A percentile compares a stretch with the other conserved stretches of the same genome.
Evolutionary conservation across 768 basidiomycete species (phyloP).

Genomic region (Rhizopogon vulgaris): DNA sequence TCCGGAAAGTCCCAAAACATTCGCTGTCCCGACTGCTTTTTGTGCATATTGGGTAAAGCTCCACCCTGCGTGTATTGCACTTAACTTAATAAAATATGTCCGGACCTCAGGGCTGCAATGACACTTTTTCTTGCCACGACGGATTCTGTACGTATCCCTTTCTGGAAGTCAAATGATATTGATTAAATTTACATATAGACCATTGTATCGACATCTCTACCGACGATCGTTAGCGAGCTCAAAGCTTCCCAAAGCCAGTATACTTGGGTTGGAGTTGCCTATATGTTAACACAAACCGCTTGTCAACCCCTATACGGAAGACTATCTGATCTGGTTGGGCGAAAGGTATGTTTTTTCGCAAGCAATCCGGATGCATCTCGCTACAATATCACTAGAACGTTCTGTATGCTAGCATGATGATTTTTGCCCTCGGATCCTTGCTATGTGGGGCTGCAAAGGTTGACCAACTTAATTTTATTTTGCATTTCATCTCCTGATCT

Average conservation of each 20-base stretch:
- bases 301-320: constrained; percentile 80
- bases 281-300: constrained; percentile 82
- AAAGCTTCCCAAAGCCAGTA: constrained; percentile 65
- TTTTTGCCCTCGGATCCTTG: constrained; percentile 75
- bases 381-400: constrained; percentile 40
- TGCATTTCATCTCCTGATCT: constrained; percentile 12
- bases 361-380: background rate
- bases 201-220: constrained; percentile 79
- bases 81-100: constrained; percentile 7
- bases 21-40: constrained; percentile 54
- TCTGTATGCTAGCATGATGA: constrained; percentile 63
- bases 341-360: constrained; percentile 48
- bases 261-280: constrained; percentile 81
- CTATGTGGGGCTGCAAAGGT: constrained; percentile 75
- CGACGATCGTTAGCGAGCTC: constrained; percentile 71
- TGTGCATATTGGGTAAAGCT: constrained; percentile 61
- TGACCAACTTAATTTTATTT: constrained; percentile 12
- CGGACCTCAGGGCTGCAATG: constrained; percentile 56
- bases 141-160: constrained; percentile 54
- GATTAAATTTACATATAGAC: constrained; percentile 29
- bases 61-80: background rate
- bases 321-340: constrained; percentile 72
- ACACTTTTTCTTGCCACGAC: constrained; percentile 83
- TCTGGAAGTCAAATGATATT: background rate
- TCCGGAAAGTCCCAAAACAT: constrained; percentile 19